Percentiles rank a stretch among this genome's conserved stretches.
Conservation (phyloP, 2,329 filamentous ascomycete genomes). For the Penicillium sp. region DNA sequence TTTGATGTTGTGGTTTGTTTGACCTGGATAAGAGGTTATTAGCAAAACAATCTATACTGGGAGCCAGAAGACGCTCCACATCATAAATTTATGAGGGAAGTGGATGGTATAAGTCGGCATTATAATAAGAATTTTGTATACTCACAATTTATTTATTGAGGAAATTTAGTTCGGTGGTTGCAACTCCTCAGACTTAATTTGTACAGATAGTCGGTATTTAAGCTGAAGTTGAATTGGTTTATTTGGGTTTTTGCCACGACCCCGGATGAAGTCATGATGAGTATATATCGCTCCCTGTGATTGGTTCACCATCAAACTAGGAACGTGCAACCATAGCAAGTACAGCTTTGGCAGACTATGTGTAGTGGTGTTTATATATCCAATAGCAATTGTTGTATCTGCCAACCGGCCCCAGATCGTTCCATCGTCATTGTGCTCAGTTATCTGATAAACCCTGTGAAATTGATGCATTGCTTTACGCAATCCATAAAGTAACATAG, state of each 20-base stretch:
- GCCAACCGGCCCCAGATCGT: too few relatives aligned
- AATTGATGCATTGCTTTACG: too few relatives aligned
- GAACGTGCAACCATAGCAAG: too few relatives aligned
- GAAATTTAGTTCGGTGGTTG: too few relatives aligned
- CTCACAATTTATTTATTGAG: neutral
- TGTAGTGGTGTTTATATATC: too few relatives aligned
- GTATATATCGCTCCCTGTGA: neutral
- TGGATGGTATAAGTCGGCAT: neutral
- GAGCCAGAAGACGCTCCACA: too few relatives aligned
- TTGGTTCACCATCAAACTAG: neutral
- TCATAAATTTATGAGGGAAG: neutral
- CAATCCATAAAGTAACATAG: too few relatives aligned
- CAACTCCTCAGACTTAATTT: neutral
- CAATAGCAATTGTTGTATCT: too few relatives aligned
- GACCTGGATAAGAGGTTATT: too few relatives aligned
- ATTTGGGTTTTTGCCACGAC: slow-evolving; percentile 1
- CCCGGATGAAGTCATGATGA: slow-evolving; percentile 24
- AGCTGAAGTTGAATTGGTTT: neutral
- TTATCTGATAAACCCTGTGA: too few relatives aligned
- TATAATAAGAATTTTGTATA: neutral
- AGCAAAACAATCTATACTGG: accelerated
- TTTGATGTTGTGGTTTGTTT: neutral
- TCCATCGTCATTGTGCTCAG: too few relatives aligned
- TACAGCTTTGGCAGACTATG: too few relatives aligned
- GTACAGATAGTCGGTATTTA: neutral